Base-by-base conservation (phyloP, 2,329 filamentous ascomycete genomes). In the Ceratocystis destructans region DNA sequence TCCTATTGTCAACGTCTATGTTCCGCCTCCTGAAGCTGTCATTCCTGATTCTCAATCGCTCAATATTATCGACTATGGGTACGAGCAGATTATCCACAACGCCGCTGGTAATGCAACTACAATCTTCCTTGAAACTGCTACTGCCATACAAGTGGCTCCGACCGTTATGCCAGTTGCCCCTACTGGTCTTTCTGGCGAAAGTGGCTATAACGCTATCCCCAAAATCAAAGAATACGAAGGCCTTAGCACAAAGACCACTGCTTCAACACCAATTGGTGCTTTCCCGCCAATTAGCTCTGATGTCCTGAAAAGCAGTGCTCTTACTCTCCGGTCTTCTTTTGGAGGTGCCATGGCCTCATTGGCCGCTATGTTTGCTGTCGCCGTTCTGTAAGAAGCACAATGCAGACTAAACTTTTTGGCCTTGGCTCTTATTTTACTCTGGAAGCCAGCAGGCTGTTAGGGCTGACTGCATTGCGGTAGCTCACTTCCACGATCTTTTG, bases 1-100 rank as follows among this genome's bases (percentile, higher is more conserved):
- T 8, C 68, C 66, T 6, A 66, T 68, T 50, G 50, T 68, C 45
- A 67, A 67, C 33, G 64, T 64, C 20, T 67, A 59, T 45, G 62
- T 48, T 44, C 33, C 64, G 20, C 64, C 68, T 17, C 33, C 57
- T n/a, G 59, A 28, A 17, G 50, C 45, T n/a, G 44, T 55, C 1
- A 41, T 67, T 48, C 50, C 62, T n/a, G 66, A 64, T 8, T 44
- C 59, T 31, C 55, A 17, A n/a, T 50, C 41, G n/a, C 20, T 61
- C 7, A 61, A 53, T 12, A 53, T 53, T 7, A 44, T 64, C 44
- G 59, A 67, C 55, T 62, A 41, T 41, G 22, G 59, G 28, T 46
- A 65, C 50, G 25, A 59, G 20, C 44, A 57, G 31, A 37, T 45
- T 37, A 65, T 57, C 28, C 53, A 50, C 28, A 22, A 55, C 31